Evolutionary conservation across 768 basidiomycete species (phyloP), one percentile per base, ranked within the genome.

Genomic region (Daedaleopsis nitida): DNA sequence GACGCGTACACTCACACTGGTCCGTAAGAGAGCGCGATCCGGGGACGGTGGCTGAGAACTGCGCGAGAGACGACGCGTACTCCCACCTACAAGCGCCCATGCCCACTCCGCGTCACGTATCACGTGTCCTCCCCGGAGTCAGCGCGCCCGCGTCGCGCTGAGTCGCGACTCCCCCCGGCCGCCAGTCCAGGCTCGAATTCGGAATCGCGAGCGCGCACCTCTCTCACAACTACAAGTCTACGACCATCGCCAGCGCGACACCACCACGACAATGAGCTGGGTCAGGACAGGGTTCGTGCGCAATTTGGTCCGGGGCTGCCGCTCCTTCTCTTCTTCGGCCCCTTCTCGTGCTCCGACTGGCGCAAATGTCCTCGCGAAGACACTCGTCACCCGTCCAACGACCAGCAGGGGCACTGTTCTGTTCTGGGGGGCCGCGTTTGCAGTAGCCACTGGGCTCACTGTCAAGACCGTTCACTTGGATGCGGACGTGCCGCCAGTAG

Each of bases 391-490:
- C 27, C 53, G 49, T 1, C 58, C 43, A 14, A 54, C 35, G 50
- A n/a, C 62, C 13, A 56, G 37, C 32, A 44, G 44, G 3, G 47
- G 45, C 35, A 44, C 62, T 34, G 54, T 44, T 8, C 44, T 66
- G 17, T 50, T 67, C 55, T 66, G 65, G 62, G 65, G 65, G 21
- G 64, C 69, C 43, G 69, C 66, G 19, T 47, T 71, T 42, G 70
- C 74, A 17, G 68, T 74, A 6, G 72, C 81, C 17, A 70, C 73
- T 2, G 71, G 73, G 1, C 63, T 77, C 27, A 70, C 60, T 76
- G 27, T 59, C 53, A 43, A 55, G 62, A 61, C 67, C 16, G 66
- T 85, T 12, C 75, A 82, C 60, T 77, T 84, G 16, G 85, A 88
- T 64, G 72, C 78, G 4, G 77, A 79, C 27, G 58, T 50, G 17